These are phyloP conservation scores for Tephrocybe rancida DNA, from an alignment of 768 basidiomycete genomes.

Conservation along the genomic window DNA sequence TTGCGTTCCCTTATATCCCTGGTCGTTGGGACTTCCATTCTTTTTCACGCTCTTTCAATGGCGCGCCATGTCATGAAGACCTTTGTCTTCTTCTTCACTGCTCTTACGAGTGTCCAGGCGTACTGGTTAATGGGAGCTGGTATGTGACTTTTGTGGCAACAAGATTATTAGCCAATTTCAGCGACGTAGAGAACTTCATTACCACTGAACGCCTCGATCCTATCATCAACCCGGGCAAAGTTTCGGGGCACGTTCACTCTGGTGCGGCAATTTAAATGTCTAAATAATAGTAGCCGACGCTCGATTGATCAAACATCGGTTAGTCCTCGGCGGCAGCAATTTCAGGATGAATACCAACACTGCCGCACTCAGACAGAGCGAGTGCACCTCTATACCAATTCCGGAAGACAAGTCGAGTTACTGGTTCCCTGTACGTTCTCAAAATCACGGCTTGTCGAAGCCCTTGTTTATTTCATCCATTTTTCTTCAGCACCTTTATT, in stretches of 20 bases:
- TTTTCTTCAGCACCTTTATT: slow-evolving; percentile 46
- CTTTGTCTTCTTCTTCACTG: slow-evolving; percentile 31
- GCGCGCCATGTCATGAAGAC: slow-evolving; percentile 28
- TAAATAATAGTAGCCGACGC: not conserved
- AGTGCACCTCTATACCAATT: slow-evolving; percentile 57
- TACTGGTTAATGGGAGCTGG: slow-evolving; percentile 50
- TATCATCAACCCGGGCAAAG: slow-evolving; percentile 46
- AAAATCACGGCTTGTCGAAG: not conserved
- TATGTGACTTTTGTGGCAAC: slow-evolving; percentile 20
- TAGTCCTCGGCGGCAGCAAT: slow-evolving; percentile 57
- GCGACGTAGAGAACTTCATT: slow-evolving; percentile 38
- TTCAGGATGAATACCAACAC: slow-evolving; percentile 46
- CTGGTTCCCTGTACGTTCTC: slow-evolving; percentile 48
- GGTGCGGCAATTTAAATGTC: slow-evolving; percentile 25
- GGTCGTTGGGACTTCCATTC: slow-evolving; percentile 24
- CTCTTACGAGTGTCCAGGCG: slow-evolving; percentile 36
- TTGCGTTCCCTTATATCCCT: slow-evolving; percentile 21
- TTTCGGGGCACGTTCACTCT: slow-evolving; percentile 50
- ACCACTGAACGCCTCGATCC: slow-evolving; percentile 54
- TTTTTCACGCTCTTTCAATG: slow-evolving; percentile 26
- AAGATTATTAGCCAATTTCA: not conserved
- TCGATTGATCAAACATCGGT: slow-evolving; percentile 4
- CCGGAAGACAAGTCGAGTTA: slow-evolving; percentile 55
- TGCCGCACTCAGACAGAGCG: slow-evolving; percentile 41
- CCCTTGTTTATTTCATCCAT: slow-evolving; percentile 4